Evolutionary conservation across 495 filamentous ascomycete genomes (phyloP).

Genomic region (Neurospora africana): DNA sequence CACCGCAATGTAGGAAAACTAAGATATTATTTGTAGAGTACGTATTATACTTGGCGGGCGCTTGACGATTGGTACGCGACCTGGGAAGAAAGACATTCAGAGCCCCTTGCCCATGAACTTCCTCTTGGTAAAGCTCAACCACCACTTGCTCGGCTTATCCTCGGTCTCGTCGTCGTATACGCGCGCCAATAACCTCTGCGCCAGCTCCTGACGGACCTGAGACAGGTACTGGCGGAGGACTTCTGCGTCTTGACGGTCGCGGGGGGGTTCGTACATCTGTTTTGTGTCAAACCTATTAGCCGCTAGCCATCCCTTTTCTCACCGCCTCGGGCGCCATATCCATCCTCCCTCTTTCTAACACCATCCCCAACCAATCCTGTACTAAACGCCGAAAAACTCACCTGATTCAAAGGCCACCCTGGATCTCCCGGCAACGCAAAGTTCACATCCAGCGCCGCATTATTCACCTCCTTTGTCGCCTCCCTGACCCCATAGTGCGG

Average conservation of each 20-base stretch:
- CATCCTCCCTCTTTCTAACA: no score
- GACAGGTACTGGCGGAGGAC: conserved; percentile 74
- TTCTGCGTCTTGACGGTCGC: conserved; percentile 81
- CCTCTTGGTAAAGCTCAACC: conserved; percentile 95
- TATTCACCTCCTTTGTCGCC: conserved; percentile 44
- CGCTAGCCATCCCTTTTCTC: neutral
- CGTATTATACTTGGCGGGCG: neutral
- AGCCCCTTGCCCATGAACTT: conserved; percentile 98
- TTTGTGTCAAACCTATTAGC: neutral
- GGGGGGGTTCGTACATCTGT: conserved; percentile 55
- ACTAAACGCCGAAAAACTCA: conserved; percentile 12
- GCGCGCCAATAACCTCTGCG: conserved; percentile 64
- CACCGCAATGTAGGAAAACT: neutral
- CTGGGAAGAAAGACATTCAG: conserved; percentile 23
- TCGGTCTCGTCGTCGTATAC: conserved; percentile 77
- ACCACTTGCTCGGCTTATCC: conserved; percentile 88
- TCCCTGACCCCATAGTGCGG: conserved; percentile 43
- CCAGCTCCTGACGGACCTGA: conserved; percentile 88
- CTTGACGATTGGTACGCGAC: neutral
- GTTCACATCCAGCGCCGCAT: conserved; percentile 67
- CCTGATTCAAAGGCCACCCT: conserved; percentile 85
- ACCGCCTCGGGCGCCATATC: neutral
- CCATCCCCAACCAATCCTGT: neutral
- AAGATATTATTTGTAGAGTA: neutral
- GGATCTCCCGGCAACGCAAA: conserved; percentile 95